phyloP scores from a whole-genome alignment of 257 asterid species.

The Handroanthus guayacan region DNA sequence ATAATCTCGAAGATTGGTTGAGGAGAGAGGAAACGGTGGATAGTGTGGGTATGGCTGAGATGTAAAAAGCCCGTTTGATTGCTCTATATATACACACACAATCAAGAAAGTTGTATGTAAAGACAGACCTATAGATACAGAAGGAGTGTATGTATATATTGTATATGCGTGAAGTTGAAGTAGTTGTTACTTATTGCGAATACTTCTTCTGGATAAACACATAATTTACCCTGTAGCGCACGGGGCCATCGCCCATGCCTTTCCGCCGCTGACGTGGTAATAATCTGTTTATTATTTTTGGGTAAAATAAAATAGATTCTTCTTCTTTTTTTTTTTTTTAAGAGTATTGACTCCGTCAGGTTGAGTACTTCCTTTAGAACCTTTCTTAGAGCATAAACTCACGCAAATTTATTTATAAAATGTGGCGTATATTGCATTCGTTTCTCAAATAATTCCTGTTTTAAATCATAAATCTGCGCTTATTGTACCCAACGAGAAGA shows the following conservation, averaged over 20 bases:
- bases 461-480: too few relatives aligned
- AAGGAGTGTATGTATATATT: not conserved
- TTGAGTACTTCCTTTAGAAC: too few relatives aligned
- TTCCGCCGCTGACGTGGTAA: slow-evolving; percentile 33
- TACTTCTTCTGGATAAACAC: slow-evolving; percentile 41
- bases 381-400: too few relatives aligned
- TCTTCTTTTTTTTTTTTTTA: too few relatives aligned
- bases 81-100: slow-evolving; percentile 14
- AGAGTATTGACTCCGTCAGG: too few relatives aligned
- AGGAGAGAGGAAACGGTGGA: slow-evolving; percentile 23
- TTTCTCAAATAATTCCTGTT: too few relatives aligned
- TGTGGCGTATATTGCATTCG: too few relatives aligned
- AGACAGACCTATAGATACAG: slow-evolving; percentile 24
- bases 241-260: slow-evolving; percentile 4
- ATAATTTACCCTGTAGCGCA: slow-evolving; percentile 18
- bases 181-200: slow-evolving; percentile 28
- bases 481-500: too few relatives aligned
- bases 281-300: not conserved
- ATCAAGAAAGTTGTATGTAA: slow-evolving; percentile 10
- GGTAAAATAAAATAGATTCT: too few relatives aligned
- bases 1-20: not conserved
- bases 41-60: slow-evolving; percentile 37
- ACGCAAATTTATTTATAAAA: too few relatives aligned
- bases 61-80: slow-evolving; percentile 2
- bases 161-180: slow-evolving; percentile 40